Percentiles rank a stretch among this genome's conserved stretches.
Conservation (phyloP, 1,284 basidiomycete genomes). For the Heterobasidion annosum region DNA sequence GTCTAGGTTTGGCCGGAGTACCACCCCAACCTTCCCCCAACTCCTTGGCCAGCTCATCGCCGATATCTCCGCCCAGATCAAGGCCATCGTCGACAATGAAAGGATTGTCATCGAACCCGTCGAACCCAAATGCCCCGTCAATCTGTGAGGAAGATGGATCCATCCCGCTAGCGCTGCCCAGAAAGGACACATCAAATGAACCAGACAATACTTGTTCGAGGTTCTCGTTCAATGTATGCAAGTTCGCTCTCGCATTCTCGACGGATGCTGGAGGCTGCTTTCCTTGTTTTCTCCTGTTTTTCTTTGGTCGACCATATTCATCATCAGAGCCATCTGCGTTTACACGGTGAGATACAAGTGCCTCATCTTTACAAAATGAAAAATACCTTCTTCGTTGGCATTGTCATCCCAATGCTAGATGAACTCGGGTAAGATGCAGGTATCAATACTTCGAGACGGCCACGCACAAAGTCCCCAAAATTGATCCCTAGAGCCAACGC, state of each 20-base stretch:
- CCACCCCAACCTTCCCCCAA: constrained; percentile 61
- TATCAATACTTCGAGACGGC: neutral
- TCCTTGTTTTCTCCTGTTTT: constrained; percentile 21
- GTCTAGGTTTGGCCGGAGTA: neutral
- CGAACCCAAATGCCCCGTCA: constrained; percentile 37
- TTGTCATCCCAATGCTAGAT: constrained; percentile 58
- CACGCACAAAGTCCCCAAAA: constrained; percentile 58
- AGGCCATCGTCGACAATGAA: constrained; percentile 42
- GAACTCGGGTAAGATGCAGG: neutral
- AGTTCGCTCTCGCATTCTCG: constrained; percentile 39
- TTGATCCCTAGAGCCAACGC: constrained; percentile 44
- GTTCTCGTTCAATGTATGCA: constrained; percentile 60
- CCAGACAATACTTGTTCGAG: constrained; percentile 56
- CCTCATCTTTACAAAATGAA: neutral
- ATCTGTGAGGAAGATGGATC: constrained; percentile 50
- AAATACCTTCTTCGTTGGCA: constrained; percentile 26
- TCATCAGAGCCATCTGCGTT: constrained; percentile 30
- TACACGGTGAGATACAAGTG: neutral
- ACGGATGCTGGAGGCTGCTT: constrained; percentile 17
- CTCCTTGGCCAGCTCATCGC: constrained; percentile 64
- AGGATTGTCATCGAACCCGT: constrained; percentile 34
- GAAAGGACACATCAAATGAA: constrained; percentile 55
- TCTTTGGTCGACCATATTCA: constrained; percentile 36
- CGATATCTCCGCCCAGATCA: constrained; percentile 42
- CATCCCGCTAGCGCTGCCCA: constrained; percentile 24